Evolutionary conservation across 2,329 filamentous ascomycete species (phyloP), one percentile per base, ranked within the genome.

Genomic region (Elsinoe ampelina): DNA sequence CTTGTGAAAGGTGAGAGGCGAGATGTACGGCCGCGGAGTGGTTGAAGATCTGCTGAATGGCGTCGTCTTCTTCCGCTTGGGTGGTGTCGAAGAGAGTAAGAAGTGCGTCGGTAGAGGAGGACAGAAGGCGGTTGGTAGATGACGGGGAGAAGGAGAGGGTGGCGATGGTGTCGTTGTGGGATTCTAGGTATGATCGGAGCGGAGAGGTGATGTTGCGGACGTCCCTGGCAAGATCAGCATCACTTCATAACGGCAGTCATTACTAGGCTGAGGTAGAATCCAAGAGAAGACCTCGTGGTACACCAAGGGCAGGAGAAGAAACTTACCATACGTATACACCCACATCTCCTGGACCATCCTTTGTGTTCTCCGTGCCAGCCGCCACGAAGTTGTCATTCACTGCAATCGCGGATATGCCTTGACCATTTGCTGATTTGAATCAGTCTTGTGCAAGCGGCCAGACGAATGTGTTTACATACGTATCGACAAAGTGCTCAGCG

Each of bases 41-140:
- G 69, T 92, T 92, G 68, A 91, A 83, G 11, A 89, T 87, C 70
- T 89, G 86, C 58, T 86, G 75, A 17, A 90, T 74, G 1, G 87
- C 83, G 47, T 92, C 87, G 66, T 92, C 87, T 70, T 92, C 87
- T 62, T 88, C 85, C 15, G 76, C 71, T 58, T 87, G 78, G 48
- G 78, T 77, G 15, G 81, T 85, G 71, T 93, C 84, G 71, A 86
- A 88, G 45, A 92, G 75, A 65, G 87, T 90, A 64, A 92, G 79
- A 1, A 92, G 79, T 5, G 87, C 87, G 70, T 93, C 88, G 12
- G 87, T 92, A 36, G 86, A 89, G 42, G 86, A 86, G 1, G 86
- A 89, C 10, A 92, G 76, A 13, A 87, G 73, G 43, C 79, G 76
- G 26, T 41, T 15, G 0, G 80, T 76, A 50, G 80, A 73, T 2